Evolutionary conservation across 164 flowering plant genomes (phyloP).

Genomic region (Pachysandra terminalis): DNA sequence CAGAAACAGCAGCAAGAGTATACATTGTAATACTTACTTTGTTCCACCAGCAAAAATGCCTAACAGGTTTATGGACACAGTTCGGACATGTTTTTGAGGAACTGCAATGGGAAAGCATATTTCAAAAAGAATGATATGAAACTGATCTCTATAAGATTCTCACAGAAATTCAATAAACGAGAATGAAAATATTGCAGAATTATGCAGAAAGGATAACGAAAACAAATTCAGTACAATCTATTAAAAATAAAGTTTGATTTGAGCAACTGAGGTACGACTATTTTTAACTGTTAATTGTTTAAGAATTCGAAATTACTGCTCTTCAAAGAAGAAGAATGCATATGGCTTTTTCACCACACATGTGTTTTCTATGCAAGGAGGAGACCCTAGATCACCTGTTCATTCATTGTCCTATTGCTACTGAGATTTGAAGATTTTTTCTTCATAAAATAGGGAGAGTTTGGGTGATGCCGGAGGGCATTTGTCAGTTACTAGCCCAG

Average conservation of each 20-base stretch:
- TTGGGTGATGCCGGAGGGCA: no score
- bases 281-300: no score
- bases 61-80: slow-evolving; percentile 60
- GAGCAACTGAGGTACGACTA: background rate
- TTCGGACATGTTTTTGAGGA: slow-evolving; percentile 40
- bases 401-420: no score
- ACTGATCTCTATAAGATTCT: background rate
- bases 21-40: slow-evolving; percentile 31
- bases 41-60: slow-evolving; percentile 91
- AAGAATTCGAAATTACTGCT: no score
- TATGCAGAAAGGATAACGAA: background rate
- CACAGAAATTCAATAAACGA: background rate
- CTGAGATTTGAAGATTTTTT: no score
- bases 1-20: no score
- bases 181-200: background rate
- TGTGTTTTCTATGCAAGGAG: no score
- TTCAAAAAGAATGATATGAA: background rate
- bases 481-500: no score
- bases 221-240: background rate
- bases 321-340: no score
- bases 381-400: no score
- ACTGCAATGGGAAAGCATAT: slow-evolving; percentile 30
- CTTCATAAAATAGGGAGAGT: no score
- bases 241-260: background rate
- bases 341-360: no score